Evolutionary conservation across 352 stramenopile species (phyloP).

Genomic region (Phytophthora lateralis): DNA sequence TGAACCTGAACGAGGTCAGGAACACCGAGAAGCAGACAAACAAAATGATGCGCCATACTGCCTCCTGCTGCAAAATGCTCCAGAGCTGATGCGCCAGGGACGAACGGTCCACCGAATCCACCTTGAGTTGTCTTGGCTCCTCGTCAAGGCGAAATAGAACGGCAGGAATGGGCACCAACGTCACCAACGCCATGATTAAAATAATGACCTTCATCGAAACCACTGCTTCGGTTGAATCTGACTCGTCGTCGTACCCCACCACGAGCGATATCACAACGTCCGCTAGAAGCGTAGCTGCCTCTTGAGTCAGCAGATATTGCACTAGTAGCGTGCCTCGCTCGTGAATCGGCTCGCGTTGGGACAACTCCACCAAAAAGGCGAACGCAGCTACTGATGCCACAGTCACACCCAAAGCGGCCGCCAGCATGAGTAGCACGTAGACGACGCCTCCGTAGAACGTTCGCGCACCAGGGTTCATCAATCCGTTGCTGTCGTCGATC

Average conservation of each 20-base stretch:
- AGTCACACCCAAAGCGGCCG: slow-evolving; percentile 62
- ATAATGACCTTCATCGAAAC: slow-evolving; percentile 77
- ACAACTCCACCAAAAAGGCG: slow-evolving; percentile 76
- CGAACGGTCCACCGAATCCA: slow-evolving; percentile 65
- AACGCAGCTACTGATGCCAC: slow-evolving; percentile 63
- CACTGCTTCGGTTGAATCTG: slow-evolving; percentile 36
- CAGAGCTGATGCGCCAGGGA: slow-evolving; percentile 69
- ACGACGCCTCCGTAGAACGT: slow-evolving; percentile 64
- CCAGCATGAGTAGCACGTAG: slow-evolving; percentile 81
- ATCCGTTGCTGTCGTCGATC: slow-evolving; percentile 48
- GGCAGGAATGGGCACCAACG: slow-evolving; percentile 65
- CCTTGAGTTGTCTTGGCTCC: slow-evolving; percentile 74
- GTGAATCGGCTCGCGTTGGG: slow-evolving; percentile 78
- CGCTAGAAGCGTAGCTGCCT: slow-evolving; percentile 49
- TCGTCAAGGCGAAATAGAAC: slow-evolving; percentile 72
- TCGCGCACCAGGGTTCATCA: slow-evolving; percentile 46
- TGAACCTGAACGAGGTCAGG: slow-evolving; percentile 67
- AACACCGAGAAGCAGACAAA: slow-evolving; percentile 72
- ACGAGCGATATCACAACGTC: slow-evolving; percentile 46
- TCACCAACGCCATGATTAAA: slow-evolving; percentile 68
- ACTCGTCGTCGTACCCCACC: slow-evolving; percentile 47
- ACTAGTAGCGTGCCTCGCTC: slow-evolving; percentile 68
- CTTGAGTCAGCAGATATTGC: slow-evolving; percentile 68
- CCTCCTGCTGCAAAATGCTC: slow-evolving; percentile 78
- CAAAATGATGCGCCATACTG: slow-evolving; percentile 74